These are phyloP conservation scores for Beauveria varroae DNA, from an alignment of 2,329 filamentous ascomycete species.

Conservation along the genomic window DNA sequence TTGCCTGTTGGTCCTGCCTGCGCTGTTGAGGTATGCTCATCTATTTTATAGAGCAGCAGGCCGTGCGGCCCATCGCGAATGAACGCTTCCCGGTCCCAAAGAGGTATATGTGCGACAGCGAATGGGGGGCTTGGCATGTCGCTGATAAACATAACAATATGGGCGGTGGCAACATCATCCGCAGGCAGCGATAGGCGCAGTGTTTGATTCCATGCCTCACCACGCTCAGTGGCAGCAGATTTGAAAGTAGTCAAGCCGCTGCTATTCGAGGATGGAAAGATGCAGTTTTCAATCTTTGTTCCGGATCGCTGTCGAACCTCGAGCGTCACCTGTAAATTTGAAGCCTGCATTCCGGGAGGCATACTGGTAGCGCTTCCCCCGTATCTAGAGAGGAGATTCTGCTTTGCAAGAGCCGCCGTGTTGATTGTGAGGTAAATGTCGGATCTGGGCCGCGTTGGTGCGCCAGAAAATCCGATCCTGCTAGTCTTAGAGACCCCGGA, in stretches of 20 bases:
- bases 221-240: slow-evolving; percentile 71
- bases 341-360: slow-evolving; percentile 52
- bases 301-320: slow-evolving; percentile 77
- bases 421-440: slow-evolving; percentile 91
- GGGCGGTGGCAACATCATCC: slow-evolving; percentile 71
- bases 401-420: slow-evolving; percentile 69
- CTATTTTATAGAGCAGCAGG: slow-evolving; percentile 79
- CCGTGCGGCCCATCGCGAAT: slow-evolving; percentile 77
- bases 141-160: slow-evolving; percentile 83
- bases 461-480: slow-evolving; percentile 90
- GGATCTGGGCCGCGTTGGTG: slow-evolving; percentile 77
- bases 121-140: slow-evolving; percentile 85
- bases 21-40: slow-evolving; percentile 74
- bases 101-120: slow-evolving; percentile 82
- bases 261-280: slow-evolving; percentile 78
- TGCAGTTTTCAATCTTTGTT: slow-evolving; percentile 78
- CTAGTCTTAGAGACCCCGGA: slow-evolving; percentile 73
- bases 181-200: slow-evolving; percentile 72
- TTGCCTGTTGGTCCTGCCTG: slow-evolving; percentile 57
- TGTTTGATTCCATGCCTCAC: slow-evolving; percentile 81
- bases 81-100: slow-evolving; percentile 91
- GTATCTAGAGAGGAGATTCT: slow-evolving; percentile 60
- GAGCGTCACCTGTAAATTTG: slow-evolving; percentile 78
- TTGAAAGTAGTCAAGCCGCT: slow-evolving; percentile 78
- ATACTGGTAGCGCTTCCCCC: slow-evolving; percentile 69